Conservation (phyloP, 148 eudicot genomes). For the Vaccinium vitisidaea region DNA sequence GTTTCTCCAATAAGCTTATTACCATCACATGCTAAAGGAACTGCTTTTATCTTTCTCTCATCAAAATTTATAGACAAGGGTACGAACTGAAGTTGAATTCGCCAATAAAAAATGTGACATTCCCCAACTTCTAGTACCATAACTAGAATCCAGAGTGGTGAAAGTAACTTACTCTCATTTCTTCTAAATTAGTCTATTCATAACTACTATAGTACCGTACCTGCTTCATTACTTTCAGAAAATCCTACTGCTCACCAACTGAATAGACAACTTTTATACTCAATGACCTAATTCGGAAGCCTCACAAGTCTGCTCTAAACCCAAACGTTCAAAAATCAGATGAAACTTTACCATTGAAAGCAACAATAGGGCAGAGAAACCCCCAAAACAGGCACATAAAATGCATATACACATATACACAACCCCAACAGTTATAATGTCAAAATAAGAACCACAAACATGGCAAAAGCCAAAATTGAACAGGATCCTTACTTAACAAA, state of each 20-base stretch:
- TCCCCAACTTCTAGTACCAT: background rate
- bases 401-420: background rate
- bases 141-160: background rate
- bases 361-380: background rate
- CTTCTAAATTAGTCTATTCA: too few relatives aligned
- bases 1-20: background rate
- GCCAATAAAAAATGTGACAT: background rate
- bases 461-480: too few relatives aligned
- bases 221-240: too few relatives aligned
- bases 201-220: too few relatives aligned
- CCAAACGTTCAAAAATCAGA: too few relatives aligned
- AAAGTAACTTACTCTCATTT: background rate
- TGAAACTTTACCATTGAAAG: background rate
- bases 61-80: background rate
- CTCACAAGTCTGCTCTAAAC: too few relatives aligned
- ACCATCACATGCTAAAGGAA: background rate
- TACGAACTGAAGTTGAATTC: background rate
- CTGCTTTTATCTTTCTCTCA: background rate
- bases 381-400: background rate
- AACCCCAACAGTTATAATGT: background rate
- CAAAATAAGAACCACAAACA: background rate
- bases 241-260: too few relatives aligned
- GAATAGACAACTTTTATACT: too few relatives aligned
- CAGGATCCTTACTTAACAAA: too few relatives aligned
- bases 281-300: too few relatives aligned